Evolutionary conservation across 2,329 filamentous ascomycete species (phyloP).

Genomic region (Beauveria sp.): DNA sequence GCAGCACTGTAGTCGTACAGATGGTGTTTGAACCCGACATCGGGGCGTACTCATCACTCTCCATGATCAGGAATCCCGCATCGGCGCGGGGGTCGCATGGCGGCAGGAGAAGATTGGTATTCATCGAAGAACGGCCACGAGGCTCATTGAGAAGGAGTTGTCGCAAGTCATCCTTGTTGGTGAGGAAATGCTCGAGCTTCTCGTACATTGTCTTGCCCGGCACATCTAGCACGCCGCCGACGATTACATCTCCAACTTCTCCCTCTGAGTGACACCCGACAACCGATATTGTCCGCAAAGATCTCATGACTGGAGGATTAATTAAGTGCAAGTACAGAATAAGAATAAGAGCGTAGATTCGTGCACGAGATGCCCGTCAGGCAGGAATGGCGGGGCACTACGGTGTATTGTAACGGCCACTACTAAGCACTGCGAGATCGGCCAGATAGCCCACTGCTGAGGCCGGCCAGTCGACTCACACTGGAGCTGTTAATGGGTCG

Average conservation of each 20-base stretch:
- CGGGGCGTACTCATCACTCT: constrained; percentile 33
- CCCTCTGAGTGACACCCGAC: constrained; percentile 33
- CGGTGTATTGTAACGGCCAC: too few relatives aligned
- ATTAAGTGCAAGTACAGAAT: too few relatives aligned
- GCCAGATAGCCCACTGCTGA: too few relatives aligned
- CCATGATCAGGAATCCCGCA: constrained; percentile 39
- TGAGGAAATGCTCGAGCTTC: constrained; percentile 35
- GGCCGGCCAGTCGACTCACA: too few relatives aligned
- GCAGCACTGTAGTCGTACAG: constrained; percentile 33
- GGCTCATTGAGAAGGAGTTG: constrained; percentile 38
- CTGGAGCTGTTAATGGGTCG: too few relatives aligned
- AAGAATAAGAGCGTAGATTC: too few relatives aligned
- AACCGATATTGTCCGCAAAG: constrained; percentile 19
- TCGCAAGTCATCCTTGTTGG: constrained; percentile 31
- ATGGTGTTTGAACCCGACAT: constrained; percentile 38
- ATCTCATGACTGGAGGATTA: neutral
- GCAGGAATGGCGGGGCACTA: too few relatives aligned
- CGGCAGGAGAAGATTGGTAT: constrained; percentile 31
- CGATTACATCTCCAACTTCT: constrained; percentile 40
- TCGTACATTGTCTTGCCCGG: constrained; percentile 38
- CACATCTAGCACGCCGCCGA: constrained; percentile 37
- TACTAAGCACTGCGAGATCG: too few relatives aligned
- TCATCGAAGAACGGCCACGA: constrained; percentile 33
- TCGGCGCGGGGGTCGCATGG: constrained; percentile 36
- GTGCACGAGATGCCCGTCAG: too few relatives aligned